Evolutionary conservation across 345 rosid species (phyloP).

Genomic region (Eucalyptus microcorys): DNA sequence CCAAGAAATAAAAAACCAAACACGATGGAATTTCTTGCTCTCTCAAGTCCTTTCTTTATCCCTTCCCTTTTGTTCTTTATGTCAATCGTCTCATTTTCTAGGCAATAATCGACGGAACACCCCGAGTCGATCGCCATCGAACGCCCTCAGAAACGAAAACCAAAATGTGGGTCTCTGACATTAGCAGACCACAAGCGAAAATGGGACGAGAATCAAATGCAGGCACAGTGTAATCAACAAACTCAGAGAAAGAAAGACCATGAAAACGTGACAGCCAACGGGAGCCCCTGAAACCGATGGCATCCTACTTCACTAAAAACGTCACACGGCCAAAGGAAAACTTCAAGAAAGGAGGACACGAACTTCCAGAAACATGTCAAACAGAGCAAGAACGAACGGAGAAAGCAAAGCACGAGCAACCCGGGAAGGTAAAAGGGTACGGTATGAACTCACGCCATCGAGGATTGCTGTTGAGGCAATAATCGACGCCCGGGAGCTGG

Average conservation of each 20-base stretch:
- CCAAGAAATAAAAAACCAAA: not conserved
- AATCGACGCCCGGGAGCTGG: conserved; percentile 82
- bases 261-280: not conserved
- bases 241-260: not conserved
- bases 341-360: not conserved
- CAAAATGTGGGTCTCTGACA: not conserved
- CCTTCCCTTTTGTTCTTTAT: not conserved
- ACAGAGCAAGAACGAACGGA: not conserved
- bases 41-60: not conserved
- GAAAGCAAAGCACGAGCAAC: not conserved
- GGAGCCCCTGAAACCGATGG: not conserved
- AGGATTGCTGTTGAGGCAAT: conserved; percentile 70
- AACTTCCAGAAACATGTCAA: not conserved
- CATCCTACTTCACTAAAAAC: not conserved
- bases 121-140: not conserved
- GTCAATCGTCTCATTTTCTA: not conserved
- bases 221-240: not conserved
- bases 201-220: not conserved
- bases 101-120: not conserved
- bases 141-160: not conserved
- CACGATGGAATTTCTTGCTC: not conserved
- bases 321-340: not conserved
- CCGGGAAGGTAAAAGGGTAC: not conserved
- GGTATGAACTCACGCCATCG: conserved; percentile 50
- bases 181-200: not conserved